Evolutionary conservation across 257 asterid species (phyloP).

Genomic region (Jacaranda copaia): DNA sequence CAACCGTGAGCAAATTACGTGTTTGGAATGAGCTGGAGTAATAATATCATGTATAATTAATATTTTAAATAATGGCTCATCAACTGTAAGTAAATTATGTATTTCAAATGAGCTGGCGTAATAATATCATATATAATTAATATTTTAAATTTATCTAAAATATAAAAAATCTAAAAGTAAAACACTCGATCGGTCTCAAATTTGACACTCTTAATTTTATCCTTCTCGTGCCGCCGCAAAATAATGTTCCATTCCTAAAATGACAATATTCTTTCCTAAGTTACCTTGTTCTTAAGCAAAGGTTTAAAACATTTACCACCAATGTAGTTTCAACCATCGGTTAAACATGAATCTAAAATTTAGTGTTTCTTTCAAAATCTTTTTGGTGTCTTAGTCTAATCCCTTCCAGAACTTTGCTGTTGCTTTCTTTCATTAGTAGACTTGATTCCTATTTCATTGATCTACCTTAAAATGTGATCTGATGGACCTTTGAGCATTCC

Average conservation of each 20-base stretch:
- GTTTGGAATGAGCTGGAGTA: constrained; percentile 19
- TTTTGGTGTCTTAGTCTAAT: constrained; percentile 4
- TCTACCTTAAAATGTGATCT: not conserved
- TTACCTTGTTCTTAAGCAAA: not conserved
- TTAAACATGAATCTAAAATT: not conserved
- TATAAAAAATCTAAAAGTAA: not conserved
- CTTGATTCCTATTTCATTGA: not conserved
- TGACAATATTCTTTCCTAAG: not conserved
- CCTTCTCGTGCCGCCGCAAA: constrained; percentile 7
- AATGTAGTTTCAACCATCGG: not conserved
- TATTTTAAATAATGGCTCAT: not conserved
- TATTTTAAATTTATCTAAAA: not conserved
- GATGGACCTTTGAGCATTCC: not conserved
- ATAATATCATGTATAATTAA: not conserved
- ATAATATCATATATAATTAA: not conserved
- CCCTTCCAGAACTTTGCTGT: not conserved
- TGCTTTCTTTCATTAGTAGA: not conserved
- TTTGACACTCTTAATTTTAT: not conserved
- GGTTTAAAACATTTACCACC: too few species aligned
- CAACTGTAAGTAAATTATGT: not conserved
- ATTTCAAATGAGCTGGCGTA: constrained; percentile 17
- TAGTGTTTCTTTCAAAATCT: not conserved
- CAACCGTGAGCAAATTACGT: not conserved
- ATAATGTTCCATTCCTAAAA: constrained; percentile 11
- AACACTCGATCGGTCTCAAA: not conserved